Percentiles rank a stretch among this genome's conserved stretches.
phyloP scores from a whole-genome alignment of 2,329 filamentous ascomycete species.

The Exutisphaerella laricina region DNA sequence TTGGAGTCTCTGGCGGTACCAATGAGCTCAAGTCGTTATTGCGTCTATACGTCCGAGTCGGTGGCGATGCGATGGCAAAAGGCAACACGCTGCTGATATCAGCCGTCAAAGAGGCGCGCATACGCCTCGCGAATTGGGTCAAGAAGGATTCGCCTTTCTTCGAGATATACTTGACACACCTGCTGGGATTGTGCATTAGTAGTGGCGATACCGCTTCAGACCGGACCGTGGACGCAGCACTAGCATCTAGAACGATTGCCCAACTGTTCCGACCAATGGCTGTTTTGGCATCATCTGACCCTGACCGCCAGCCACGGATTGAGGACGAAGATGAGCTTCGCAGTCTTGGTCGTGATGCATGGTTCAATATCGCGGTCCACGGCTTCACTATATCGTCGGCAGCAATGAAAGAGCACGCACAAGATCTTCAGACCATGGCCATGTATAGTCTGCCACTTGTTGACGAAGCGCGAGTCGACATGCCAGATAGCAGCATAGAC shows the following conservation, averaged over 20 bases:
- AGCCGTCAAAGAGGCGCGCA: slow-evolving; percentile 73
- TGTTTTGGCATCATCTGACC: slow-evolving; percentile 66
- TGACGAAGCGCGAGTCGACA: slow-evolving; percentile 79
- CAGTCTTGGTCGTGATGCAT: slow-evolving; percentile 74
- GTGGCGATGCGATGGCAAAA: slow-evolving; percentile 65
- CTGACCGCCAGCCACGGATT: slow-evolving; percentile 35
- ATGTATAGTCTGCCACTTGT: slow-evolving; percentile 82
- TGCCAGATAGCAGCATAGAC: slow-evolving; percentile 93
- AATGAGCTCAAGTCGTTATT: slow-evolving; percentile 81
- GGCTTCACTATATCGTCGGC: slow-evolving; percentile 74
- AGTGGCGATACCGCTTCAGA: slow-evolving; percentile 73
- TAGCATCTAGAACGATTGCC: slow-evolving; percentile 80
- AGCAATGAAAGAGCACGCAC: slow-evolving; percentile 64
- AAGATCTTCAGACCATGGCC: slow-evolving; percentile 78
- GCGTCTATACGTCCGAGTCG: slow-evolving; percentile 72
- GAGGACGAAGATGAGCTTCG: slow-evolving; percentile 47
- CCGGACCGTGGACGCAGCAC: slow-evolving; percentile 49
- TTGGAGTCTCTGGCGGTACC: slow-evolving; percentile 71
- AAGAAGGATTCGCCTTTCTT: slow-evolving; percentile 68
- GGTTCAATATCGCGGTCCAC: slow-evolving; percentile 97
- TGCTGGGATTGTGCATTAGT: slow-evolving; percentile 82
- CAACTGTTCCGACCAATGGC: slow-evolving; percentile 86
- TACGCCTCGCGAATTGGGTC: slow-evolving; percentile 66
- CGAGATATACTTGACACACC: slow-evolving; percentile 73
- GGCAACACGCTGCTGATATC: slow-evolving; percentile 62